Conservation (phyloP, 2,329 filamentous ascomycete genomes). For the Berkeleyomyces rouxiae region DNA sequence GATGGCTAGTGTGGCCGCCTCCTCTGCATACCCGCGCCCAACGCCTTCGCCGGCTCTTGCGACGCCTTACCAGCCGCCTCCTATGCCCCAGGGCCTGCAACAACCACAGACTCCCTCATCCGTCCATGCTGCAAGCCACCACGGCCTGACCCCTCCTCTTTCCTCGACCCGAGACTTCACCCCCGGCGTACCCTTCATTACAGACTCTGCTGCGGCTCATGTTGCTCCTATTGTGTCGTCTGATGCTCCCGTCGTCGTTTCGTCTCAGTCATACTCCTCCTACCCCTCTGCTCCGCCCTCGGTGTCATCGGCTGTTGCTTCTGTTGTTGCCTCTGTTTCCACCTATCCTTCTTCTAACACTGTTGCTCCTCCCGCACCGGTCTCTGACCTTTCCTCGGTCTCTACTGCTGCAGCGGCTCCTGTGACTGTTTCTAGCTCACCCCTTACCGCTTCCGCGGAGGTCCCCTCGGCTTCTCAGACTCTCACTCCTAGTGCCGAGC, state of each 20-base stretch:
- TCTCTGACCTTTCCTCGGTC: not conserved
- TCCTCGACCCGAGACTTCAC: slow-evolving; percentile 11
- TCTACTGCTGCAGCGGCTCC: not conserved
- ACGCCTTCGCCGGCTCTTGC: slow-evolving; percentile 37
- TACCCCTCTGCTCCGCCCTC: slow-evolving; percentile 6
- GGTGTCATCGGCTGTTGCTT: not conserved
- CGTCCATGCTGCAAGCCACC: slow-evolving; percentile 27
- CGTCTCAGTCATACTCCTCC: slow-evolving; percentile 8
- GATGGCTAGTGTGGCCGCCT: not conserved
- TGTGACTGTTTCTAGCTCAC: not conserved
- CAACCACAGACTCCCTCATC: slow-evolving; percentile 37
- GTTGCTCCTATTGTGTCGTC: slow-evolving; percentile 6
- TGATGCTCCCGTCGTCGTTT: slow-evolving; percentile 8
- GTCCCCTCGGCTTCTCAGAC: not conserved
- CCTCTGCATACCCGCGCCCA: slow-evolving; percentile 25
- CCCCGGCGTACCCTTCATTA: slow-evolving; percentile 9
- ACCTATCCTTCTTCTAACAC: not conserved
- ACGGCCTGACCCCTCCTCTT: slow-evolving; percentile 8
- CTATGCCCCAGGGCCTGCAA: slow-evolving; percentile 24
- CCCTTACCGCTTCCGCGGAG: not conserved
- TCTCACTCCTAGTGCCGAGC: not conserved
- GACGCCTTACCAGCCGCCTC: slow-evolving; percentile 40
- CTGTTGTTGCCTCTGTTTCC: slow-evolving; percentile 1
- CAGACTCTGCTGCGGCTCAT: not conserved
- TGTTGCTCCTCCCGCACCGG: not conserved